phyloP scores from a whole-genome alignment of 345 rosid genomes.

The Citrus mangshanensis region DNA sequence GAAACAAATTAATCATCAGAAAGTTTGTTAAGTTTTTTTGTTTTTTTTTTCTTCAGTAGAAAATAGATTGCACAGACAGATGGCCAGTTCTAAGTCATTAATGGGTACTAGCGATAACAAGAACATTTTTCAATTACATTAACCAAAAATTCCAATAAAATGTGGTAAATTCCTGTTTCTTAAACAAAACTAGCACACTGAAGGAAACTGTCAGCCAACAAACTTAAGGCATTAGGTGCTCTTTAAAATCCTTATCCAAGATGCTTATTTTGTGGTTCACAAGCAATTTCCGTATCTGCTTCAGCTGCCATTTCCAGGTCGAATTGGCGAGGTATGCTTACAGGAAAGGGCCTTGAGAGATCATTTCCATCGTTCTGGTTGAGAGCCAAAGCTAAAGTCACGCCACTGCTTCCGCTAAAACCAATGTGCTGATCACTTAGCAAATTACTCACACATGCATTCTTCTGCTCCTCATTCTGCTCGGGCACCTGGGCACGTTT shows the following conservation, averaged over 20 bases:
- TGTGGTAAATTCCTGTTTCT: background rate
- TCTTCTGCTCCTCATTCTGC: background rate
- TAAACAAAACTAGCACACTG: background rate
- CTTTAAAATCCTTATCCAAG: conserved; percentile 17
- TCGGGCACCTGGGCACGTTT: background rate
- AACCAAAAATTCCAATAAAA: background rate
- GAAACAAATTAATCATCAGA: background rate
- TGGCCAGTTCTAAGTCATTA: background rate
- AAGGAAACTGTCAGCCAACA: conserved; percentile 13
- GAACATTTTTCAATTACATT: background rate
- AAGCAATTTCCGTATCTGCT: conserved; percentile 8
- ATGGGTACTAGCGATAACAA: background rate
- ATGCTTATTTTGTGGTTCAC: conserved; percentile 19
- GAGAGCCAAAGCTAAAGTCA: conserved; percentile 31
- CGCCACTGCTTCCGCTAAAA: conserved; percentile 11
- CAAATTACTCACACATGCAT: conserved; percentile 3
- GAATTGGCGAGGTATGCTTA: conserved; percentile 15
- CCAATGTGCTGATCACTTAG: conserved; percentile 2
- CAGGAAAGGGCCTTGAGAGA: background rate
- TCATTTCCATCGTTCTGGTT: conserved; percentile 22
- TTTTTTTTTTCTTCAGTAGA: background rate
- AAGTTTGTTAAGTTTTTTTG: background rate
- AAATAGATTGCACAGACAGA: background rate
- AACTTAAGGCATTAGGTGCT: conserved; percentile 16
- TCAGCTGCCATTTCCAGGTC: conserved; percentile 17